These are phyloP conservation scores for Suillus fuscotomentosus DNA, from an alignment of 768 basidiomycete species.

Conservation along the genomic window DNA sequence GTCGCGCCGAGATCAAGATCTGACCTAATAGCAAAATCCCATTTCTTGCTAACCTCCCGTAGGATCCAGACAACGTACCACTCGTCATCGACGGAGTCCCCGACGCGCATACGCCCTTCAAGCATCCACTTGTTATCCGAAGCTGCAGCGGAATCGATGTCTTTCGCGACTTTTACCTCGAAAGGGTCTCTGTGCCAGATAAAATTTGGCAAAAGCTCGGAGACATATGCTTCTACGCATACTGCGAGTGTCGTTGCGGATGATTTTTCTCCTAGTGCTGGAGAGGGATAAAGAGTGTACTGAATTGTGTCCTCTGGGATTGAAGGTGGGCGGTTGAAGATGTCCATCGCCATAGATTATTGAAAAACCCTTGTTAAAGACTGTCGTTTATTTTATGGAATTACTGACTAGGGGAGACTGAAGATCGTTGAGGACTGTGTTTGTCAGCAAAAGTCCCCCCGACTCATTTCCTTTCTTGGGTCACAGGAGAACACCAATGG, in stretches of 20 bases:
- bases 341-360: slow-evolving; percentile 47
- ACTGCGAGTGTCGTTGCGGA: slow-evolving; percentile 66
- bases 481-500: slow-evolving; percentile 35
- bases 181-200: slow-evolving; percentile 87
- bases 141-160: slow-evolving; percentile 35
- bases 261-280: slow-evolving; percentile 51
- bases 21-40: slow-evolving; percentile 81
- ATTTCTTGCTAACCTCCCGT: slow-evolving; percentile 69
- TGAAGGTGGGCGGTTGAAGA: slow-evolving; percentile 72
- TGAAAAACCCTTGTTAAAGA: not conserved
- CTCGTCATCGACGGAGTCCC: slow-evolving; percentile 97
- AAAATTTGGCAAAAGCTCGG: slow-evolving; percentile 55
- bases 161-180: slow-evolving; percentile 63
- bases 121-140: slow-evolving; percentile 50
- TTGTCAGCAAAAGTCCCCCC: slow-evolving; percentile 13
- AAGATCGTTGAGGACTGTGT: slow-evolving; percentile 2
- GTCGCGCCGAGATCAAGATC: slow-evolving; percentile 19
- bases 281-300: slow-evolving; percentile 68
- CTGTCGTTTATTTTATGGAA: not conserved
- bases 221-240: slow-evolving; percentile 57
- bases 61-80: slow-evolving; percentile 95
- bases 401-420: not conserved
- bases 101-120: slow-evolving; percentile 86
- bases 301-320: slow-evolving; percentile 87
- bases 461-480: slow-evolving; percentile 16